Percentiles rank a stretch among this genome's conserved stretches.
Conservation (phyloP, 108 stramenopile species). For the Phaeodactylum tricornutum region DNA sequence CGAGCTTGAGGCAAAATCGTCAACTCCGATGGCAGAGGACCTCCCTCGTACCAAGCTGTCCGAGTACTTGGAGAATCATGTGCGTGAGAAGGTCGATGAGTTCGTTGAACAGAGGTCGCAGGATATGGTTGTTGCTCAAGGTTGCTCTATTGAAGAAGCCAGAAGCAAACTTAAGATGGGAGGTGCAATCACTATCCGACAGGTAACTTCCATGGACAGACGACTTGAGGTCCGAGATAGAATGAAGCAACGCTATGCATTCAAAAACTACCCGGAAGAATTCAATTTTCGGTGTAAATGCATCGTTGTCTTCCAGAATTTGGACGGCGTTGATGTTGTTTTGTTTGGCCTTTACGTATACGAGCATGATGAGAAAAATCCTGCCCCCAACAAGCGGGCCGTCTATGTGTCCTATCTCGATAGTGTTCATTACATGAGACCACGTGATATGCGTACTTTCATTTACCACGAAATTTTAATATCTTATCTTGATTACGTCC, state of each 20-base stretch:
- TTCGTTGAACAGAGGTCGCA: constrained; percentile 49
- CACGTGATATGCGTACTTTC: constrained; percentile 79
- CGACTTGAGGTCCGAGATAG: constrained; percentile 74
- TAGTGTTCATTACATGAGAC: constrained; percentile 90
- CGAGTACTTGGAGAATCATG: constrained; percentile 73
- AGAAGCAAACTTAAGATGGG: constrained; percentile 32
- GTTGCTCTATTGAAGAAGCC: constrained; percentile 59
- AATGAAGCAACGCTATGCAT: constrained; percentile 80
- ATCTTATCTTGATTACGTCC: constrained; percentile 88
- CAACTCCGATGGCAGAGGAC: constrained; percentile 86
- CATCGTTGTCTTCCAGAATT: constrained; percentile 85
- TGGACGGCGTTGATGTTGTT: constrained; percentile 87
- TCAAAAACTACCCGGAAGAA: constrained; percentile 87
- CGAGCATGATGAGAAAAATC: constrained; percentile 83
- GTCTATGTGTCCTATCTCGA: constrained; percentile 91
- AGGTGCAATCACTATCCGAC: constrained; percentile 74
- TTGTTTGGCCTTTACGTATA: constrained; percentile 90
- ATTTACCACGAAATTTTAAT: constrained; percentile 96
- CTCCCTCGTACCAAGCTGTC: constrained; percentile 83
- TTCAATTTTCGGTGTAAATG: constrained; percentile 89
- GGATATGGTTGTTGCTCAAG: constrained; percentile 31
- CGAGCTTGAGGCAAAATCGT: constrained; percentile 49
- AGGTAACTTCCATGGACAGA: constrained; percentile 81
- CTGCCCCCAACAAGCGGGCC: constrained; percentile 80
- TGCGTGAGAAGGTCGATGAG: constrained; percentile 52